Evolutionary conservation across 1,284 basidiomycete species (phyloP), one percentile per base, ranked within the genome.

Genomic region (Ganoderma lucidum): DNA sequence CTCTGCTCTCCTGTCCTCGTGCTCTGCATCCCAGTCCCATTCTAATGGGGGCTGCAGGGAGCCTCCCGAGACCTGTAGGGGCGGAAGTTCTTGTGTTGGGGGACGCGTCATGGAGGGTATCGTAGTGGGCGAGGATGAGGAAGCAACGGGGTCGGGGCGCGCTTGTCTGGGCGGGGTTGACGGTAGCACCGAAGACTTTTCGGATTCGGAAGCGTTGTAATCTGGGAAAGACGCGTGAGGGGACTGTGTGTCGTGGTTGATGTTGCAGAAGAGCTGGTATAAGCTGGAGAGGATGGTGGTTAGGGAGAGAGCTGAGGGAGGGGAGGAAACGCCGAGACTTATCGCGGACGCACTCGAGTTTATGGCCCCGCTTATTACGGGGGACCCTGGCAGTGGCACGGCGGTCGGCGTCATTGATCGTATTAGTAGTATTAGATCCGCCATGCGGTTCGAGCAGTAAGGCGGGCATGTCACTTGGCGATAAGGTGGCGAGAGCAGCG

Each of bases 21-120:
- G 89, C 78, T 93, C 91, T 45, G 84, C 73, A 23, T 87, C 84
- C 90, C 90, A 91, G 78, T 88, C 85, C 92, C 91, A 93, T 75
- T 85, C 80, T 55, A 91, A 71, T 1, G 70, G 74, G 35, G 74
- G 70, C 62, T 70, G 70, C 19, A 67, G 64, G 35, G 64, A 41
- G 44, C 65, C 41, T 61, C 61, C 64, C 12, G 65, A 58, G 58
- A 70, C 61, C 12, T 44, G 59, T 60, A 58, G 70, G 64, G 71
- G 70, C 70, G 39, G 69, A 35, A 67, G 44, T 55, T 60, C 67
- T 28, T 32, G 67, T 44, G 58, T 62, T 41, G 37, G 62, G 23
- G 51, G 45, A 23, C 61, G 68, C 65, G 71, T 61, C 32, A 60
- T 44, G 45, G 63, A 45, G 30, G 67, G 65, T 41, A 53, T 62